Base-by-base conservation (phyloP, 1,284 basidiomycete species). In the Singerocomus inundabilis region DNA sequence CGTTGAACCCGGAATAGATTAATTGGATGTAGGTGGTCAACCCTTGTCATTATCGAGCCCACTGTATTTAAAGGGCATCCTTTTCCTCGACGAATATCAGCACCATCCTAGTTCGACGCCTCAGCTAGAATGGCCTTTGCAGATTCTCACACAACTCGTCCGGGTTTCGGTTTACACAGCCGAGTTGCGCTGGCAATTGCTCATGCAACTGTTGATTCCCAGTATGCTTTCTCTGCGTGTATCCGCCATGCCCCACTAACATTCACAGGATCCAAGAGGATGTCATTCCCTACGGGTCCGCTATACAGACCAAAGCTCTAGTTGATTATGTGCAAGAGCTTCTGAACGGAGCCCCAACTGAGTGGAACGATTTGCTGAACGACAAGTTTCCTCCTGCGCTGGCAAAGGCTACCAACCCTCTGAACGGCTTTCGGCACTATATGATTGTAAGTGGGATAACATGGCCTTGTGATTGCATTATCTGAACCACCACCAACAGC, bases 391-490 rank as follows among this genome's bases (percentile, higher is more conserved):
- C 50, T 21, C 5, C 2, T 2, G 4, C 6, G 5, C 12, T 55
- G 16, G 49, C 54, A 21, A 48, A 34, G 1, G 53, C 30, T 2
- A 21, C 21, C 9, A 30, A 50, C n/a, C 16, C 29, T 15, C 15
- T 57, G n/a, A n/a, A n/a, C n/a, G n/a, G n/a, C n/a, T n/a, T n/a
- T n/a, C n/a, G n/a, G n/a, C n/a, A n/a, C n/a, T 46, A 56, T 21
- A 40, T 39, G 25, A 47, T 56, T 18, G 54, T 55, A 36, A 56
- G 53, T 52, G 6, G 11, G 4, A 15, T 26, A 8, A 12, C n/a
- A 29, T 18, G 0, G 5, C 5, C 13, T 29, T 43, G 25, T 30
- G 11, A 2, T 30, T 4, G 7, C 2, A 10, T 31, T 6, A 2
- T 10, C 25, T 40, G 21, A 18, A 12, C 8, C 9, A 25, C 2